These are phyloP conservation scores for Henckelia pumila DNA, from an alignment of 257 asterid species.

Conservation along the genomic window DNA sequence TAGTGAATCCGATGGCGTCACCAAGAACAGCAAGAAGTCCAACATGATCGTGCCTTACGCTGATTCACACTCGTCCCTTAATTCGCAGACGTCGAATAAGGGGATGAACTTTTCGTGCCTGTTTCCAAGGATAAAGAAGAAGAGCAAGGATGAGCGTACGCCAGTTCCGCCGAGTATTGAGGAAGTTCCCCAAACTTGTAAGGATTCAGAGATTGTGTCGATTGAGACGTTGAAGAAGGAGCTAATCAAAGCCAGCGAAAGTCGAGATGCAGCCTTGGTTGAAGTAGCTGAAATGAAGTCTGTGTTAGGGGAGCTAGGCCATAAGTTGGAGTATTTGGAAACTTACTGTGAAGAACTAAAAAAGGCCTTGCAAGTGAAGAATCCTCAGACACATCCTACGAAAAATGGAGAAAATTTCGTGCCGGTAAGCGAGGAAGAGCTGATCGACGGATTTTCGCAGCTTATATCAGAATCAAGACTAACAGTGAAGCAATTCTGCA, in stretches of 20 bases:
- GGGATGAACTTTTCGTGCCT: slow-evolving; percentile 68
- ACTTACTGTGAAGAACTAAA: slow-evolving; percentile 76
- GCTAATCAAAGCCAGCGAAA: slow-evolving; percentile 51
- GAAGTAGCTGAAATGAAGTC: slow-evolving; percentile 70
- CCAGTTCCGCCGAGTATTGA: slow-evolving; percentile 38
- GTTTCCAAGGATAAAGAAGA: slow-evolving; percentile 73
- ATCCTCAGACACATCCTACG: slow-evolving; percentile 32
- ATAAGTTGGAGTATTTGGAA: slow-evolving; percentile 69
- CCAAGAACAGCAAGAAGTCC: slow-evolving; percentile 47
- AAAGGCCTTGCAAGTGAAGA: slow-evolving; percentile 51
- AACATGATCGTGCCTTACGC: slow-evolving; percentile 68
- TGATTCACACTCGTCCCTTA: slow-evolving; percentile 66
- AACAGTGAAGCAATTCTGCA: slow-evolving; percentile 84
- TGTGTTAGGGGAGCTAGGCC: slow-evolving; percentile 55
- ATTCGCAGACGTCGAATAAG: slow-evolving; percentile 45
- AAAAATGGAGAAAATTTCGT: slow-evolving; percentile 36
- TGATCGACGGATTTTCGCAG: slow-evolving; percentile 86
- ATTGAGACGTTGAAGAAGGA: slow-evolving; percentile 58
- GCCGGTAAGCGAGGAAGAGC: slow-evolving; percentile 63
- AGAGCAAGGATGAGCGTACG: slow-evolving; percentile 49
- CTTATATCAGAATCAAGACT: slow-evolving; percentile 75
- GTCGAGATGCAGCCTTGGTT: slow-evolving; percentile 54
- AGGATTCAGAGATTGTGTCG: slow-evolving; percentile 43
- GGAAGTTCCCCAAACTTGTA: slow-evolving; percentile 39
- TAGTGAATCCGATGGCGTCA: slow-evolving; percentile 42